These are phyloP conservation scores for Trifolium fragiferum DNA, from an alignment of 306 rosid species.

Conservation along the genomic window DNA sequence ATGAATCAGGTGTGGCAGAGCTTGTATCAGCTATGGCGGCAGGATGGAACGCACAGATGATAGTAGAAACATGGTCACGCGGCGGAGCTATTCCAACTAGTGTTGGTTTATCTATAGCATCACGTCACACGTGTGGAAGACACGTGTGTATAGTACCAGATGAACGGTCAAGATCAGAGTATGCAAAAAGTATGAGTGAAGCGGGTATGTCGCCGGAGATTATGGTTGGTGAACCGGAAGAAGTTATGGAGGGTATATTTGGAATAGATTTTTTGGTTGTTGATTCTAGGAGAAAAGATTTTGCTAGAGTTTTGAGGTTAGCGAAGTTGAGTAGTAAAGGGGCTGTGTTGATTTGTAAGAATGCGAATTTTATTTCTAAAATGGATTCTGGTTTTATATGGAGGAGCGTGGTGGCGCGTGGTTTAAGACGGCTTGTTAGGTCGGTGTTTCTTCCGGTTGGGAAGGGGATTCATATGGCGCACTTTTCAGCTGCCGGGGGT, in stretches of 20 bases:
- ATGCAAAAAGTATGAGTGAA: conserved; percentile 52
- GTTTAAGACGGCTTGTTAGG: conserved; percentile 63
- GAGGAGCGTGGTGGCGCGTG: conserved; percentile 59
- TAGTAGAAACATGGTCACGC: conserved; percentile 90
- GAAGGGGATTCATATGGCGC: conserved; percentile 80
- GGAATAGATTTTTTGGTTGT: conserved; percentile 86
- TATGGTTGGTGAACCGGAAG: conserved; percentile 80
- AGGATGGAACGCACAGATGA: conserved; percentile 84
- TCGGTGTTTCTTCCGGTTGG: conserved; percentile 94
- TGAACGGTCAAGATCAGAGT: conserved; percentile 69
- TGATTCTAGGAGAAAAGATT: conserved; percentile 65
- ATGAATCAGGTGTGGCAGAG: conserved; percentile 86
- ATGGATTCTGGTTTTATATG: conserved; percentile 57
- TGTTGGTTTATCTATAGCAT: conserved; percentile 73
- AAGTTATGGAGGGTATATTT: conserved; percentile 54
- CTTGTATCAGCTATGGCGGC: conserved; percentile 91
- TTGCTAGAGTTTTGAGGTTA: conserved; percentile 54
- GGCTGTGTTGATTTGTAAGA: conserved; percentile 83
- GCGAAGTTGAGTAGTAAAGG: conserved; percentile 76
- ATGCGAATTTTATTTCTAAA: conserved; percentile 56
- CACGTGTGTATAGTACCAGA: conserved; percentile 90
- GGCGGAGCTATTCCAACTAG: conserved; percentile 78
- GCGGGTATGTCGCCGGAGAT: conserved; percentile 58
- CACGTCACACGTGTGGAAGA: conserved; percentile 68
- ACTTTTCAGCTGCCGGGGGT: conserved; percentile 58